Conservation (phyloP, 306 rosid species). For the Sechiopsis laciniata region DNA sequence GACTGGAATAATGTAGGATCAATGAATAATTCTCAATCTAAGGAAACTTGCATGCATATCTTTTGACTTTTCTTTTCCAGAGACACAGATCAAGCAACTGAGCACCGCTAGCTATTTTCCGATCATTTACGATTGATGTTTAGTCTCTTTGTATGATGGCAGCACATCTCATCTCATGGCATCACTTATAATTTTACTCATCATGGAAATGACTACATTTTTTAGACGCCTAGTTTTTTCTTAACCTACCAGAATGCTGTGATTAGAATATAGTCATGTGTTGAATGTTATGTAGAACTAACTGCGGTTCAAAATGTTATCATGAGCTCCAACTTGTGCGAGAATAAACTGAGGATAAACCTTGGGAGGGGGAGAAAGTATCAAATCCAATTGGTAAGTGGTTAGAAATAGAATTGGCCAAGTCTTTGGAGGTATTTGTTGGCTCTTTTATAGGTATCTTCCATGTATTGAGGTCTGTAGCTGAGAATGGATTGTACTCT, state of each 20-base stretch:
- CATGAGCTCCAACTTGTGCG: conserved; percentile 15
- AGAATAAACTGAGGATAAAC: conserved; percentile 17
- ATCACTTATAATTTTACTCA: not conserved
- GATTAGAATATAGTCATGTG: conserved; percentile 1
- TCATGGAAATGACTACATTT: not conserved
- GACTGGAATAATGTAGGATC: not conserved
- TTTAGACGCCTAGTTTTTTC: not conserved
- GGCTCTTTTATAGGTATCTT: not conserved
- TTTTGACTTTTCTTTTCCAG: not conserved
- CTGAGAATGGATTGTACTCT: conserved; percentile 15
- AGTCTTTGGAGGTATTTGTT: conserved; percentile 9
- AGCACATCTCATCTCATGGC: conserved; percentile 9
- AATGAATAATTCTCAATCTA: not conserved
- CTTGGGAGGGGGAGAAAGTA: not conserved
- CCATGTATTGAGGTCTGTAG: conserved; percentile 11
- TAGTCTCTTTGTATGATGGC: not conserved
- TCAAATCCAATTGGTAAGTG: not conserved
- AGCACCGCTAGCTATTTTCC: not conserved
- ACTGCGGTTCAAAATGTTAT: conserved; percentile 18
- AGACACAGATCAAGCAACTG: not conserved
- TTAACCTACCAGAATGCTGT: not conserved
- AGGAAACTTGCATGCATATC: conserved; percentile 8
- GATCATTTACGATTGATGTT: not conserved
- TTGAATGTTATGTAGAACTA: conserved; percentile 11
- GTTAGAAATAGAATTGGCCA: not conserved